Conservation (phyloP, 2,329 filamentous ascomycete genomes). For the Tolypocladium amazonense region DNA sequence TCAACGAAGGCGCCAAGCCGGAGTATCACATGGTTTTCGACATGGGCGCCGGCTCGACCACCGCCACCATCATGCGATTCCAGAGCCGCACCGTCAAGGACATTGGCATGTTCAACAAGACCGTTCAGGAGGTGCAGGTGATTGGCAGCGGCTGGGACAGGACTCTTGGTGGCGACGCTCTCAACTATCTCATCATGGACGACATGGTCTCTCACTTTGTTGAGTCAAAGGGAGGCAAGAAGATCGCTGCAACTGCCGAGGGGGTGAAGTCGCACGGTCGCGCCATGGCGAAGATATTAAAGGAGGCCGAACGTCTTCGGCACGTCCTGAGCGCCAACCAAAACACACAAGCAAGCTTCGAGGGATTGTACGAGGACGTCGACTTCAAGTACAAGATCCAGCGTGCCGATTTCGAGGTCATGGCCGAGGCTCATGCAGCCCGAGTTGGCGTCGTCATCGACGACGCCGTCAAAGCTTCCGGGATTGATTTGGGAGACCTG, state of each 20-base stretch:
- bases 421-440: constrained; percentile 56
- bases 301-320: constrained; percentile 77
- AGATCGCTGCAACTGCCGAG: constrained; percentile 48
- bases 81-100: constrained; percentile 87
- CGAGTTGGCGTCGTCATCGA: constrained; percentile 61
- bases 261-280: constrained; percentile 67
- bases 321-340: constrained; percentile 91
- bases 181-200: constrained; percentile 81
- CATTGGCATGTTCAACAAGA: constrained; percentile 89
- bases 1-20: constrained; percentile 72
- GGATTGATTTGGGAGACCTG: constrained; percentile 63
- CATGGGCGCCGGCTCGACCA: constrained; percentile 93
- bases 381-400: constrained; percentile 89
- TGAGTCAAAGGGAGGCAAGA: constrained; percentile 57
- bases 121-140: constrained; percentile 87
- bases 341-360: constrained; percentile 70
- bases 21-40: constrained; percentile 93
- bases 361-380: constrained; percentile 82
- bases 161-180: constrained; percentile 76
- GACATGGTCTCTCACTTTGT: constrained; percentile 79
- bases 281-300: constrained; percentile 80
- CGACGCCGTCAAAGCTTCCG: constrained; percentile 63
- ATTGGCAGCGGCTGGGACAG: constrained; percentile 81
- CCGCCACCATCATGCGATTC: constrained; percentile 81
- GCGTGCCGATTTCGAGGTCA: constrained; percentile 69